Conservation (phyloP, 495 filamentous ascomycete species). For the Penicillium coffeae region DNA sequence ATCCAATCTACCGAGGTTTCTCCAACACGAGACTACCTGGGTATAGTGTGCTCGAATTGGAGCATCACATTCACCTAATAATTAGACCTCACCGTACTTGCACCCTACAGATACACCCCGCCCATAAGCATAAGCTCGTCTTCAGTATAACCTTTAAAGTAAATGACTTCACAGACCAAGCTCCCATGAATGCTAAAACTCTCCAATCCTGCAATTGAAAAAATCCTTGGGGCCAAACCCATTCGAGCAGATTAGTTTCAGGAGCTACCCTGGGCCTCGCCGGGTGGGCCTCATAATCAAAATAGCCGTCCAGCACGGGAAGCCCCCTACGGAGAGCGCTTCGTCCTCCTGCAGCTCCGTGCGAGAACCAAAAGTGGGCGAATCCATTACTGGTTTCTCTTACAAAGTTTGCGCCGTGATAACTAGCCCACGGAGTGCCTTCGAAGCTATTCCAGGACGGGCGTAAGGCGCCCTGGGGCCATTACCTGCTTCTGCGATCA, state of each 20-base stretch:
- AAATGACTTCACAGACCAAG: neutral
- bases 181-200: neutral
- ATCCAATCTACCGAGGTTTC: neutral
- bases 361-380: conserved; percentile 14
- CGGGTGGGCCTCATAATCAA: neutral
- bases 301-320: neutral
- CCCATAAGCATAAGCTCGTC: neutral
- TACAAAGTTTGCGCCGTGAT: neutral
- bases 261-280: neutral
- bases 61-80: neutral
- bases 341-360: conserved; percentile 32
- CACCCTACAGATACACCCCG: too few relatives aligned
- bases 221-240: conserved; percentile 10
- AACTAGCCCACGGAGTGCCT: neutral
- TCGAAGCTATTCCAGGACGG: neutral
- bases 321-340: conserved; percentile 14
- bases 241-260: conserved; percentile 14
- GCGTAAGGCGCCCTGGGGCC: too few relatives aligned
- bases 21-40: too few relatives aligned
- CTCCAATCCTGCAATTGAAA: too few relatives aligned
- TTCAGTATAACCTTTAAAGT: neutral
- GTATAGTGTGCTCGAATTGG: neutral
- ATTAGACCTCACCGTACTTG: too few relatives aligned
- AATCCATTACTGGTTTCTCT: neutral
- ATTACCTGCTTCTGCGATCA: neutral